Percentiles rank a stretch among this genome's conserved stretches.
Evolutionary conservation across 371 early-diverging fungal species (phyloP).

Genomic region (Circinella minor): DNA sequence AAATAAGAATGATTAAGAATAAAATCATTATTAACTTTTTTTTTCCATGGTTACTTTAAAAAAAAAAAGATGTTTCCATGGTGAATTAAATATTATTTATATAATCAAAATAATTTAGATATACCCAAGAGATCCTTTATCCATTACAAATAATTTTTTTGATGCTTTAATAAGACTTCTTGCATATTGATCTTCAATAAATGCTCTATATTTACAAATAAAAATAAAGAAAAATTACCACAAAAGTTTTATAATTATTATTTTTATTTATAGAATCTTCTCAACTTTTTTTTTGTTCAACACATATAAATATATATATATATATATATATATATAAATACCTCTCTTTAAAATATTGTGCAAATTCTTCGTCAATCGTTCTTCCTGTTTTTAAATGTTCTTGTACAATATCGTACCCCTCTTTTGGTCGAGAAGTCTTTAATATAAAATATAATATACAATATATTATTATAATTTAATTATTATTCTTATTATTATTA

Average conservation of each 20-base stretch:
- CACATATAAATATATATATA: no score
- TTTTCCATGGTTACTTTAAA: no score
- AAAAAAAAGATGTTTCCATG: no score
- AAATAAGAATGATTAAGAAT: no score
- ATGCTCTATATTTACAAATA: conserved; percentile 31
- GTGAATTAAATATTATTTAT: no score
- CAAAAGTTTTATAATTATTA: no score
- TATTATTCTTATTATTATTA: no score
- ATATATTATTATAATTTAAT: neutral
- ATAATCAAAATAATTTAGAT: neutral
- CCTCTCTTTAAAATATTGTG: conserved; percentile 57
- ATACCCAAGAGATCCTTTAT: conserved; percentile 48
- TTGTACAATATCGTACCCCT: conserved; percentile 48
- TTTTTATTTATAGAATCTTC: no score
- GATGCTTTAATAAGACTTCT: conserved; percentile 51
- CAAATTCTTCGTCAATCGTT: conserved; percentile 44
- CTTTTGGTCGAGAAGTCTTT: conserved; percentile 51
- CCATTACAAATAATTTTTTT: conserved; percentile 48
- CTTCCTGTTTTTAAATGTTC: conserved; percentile 36
- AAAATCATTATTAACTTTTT: no score
- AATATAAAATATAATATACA: neutral
- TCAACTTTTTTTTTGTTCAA: no score
- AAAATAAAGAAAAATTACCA: no score
- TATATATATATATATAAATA: conserved; percentile 9
- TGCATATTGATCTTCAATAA: conserved; percentile 55